These are phyloP conservation scores for Diaporthe ampelina DNA, from an alignment of 2,329 filamentous ascomycete genomes.

Conservation along the genomic window DNA sequence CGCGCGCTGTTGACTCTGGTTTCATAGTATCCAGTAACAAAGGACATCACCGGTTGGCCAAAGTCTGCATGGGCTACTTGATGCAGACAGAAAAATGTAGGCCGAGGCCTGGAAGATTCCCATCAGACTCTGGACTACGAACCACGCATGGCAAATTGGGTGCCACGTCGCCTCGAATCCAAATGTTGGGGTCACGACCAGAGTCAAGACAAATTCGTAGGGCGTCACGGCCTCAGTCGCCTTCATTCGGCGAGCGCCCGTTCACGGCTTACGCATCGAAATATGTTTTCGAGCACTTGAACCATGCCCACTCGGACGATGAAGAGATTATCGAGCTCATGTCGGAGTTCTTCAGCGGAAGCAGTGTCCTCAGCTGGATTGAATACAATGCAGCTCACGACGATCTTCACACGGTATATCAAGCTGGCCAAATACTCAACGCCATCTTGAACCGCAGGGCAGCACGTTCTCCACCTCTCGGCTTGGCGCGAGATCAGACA, in stretches of 20 bases:
- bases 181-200: not conserved
- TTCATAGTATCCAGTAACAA: slow-evolving; percentile 45
- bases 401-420: slow-evolving; percentile 44
- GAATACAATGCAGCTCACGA: slow-evolving; percentile 41
- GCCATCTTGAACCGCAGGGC: slow-evolving; percentile 37
- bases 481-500: slow-evolving; percentile 20
- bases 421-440: slow-evolving; percentile 45
- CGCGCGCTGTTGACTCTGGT: slow-evolving; percentile 40
- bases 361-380: slow-evolving; percentile 45
- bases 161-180: not conserved
- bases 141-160: not conserved
- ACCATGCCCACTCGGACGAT: slow-evolving; percentile 34
- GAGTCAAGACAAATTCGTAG: not conserved
- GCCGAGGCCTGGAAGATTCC: not conserved
- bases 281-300: slow-evolving; percentile 46
- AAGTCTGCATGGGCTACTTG: slow-evolving; percentile 47
- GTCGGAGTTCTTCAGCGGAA: slow-evolving; percentile 43
- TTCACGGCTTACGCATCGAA: slow-evolving; percentile 45
- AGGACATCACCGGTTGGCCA: slow-evolving; percentile 46
- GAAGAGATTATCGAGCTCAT: slow-evolving; percentile 42
- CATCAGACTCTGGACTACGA: not conserved
- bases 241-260: not conserved
- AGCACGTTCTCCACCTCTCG: slow-evolving; percentile 37
- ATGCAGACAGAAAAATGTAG: slow-evolving; percentile 12
- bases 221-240: not conserved